Base-by-base conservation (phyloP, 768 basidiomycete species). In the Tephrocybe rancida region DNA sequence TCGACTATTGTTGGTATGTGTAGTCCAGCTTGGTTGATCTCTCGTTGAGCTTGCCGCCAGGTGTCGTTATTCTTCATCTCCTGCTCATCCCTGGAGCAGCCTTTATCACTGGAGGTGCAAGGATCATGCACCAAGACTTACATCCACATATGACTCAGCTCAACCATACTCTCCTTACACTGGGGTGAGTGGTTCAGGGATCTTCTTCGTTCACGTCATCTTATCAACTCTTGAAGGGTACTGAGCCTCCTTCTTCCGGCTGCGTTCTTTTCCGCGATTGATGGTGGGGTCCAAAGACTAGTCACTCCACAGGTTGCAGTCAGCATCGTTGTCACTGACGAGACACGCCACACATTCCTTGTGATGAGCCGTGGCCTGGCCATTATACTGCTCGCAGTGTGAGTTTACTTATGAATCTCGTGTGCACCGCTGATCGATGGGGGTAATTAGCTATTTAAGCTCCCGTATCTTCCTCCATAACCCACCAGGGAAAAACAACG, bases 11-110 rank as follows among this genome's bases (percentile, higher is more conserved):
- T 83, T 34, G 88, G 85, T 82, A 51, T n/a, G 70, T 43, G 4
- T 22, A 27, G 16, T 26, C 13, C 8, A 38, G 3, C 37, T 29
- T 3, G 11, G 32, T 37, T 27, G 13, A 27, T 44, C 1, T n/a
- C 11, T 27, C 18, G 5, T 11, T 38, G n/a, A 47, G 27, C 18
- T 19, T 22, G 8, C 7, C 10, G 29, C 9, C 53, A 84, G 86
- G 88, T 16, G 88, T 91, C 7, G 77, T 89, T 5, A 68, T 91
- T n/a, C 74, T 91, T 9, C 88, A 88, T 64, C 74, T 90, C 1
- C 75, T 91, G 1, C 77, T 91, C 13, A 74, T 90, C 39, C 88
- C 88, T 0, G 88, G 88, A 2, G 74, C 79, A 3, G 75, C 87
- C 0, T 90, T 90, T 64, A 73, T 90, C n/a, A 79, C 80, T 2